Percentiles rank a stretch among this genome's conserved stretches.
Evolutionary conservation across 495 filamentous ascomycete species (phyloP).

Genomic region (Neurospora intermedia): DNA sequence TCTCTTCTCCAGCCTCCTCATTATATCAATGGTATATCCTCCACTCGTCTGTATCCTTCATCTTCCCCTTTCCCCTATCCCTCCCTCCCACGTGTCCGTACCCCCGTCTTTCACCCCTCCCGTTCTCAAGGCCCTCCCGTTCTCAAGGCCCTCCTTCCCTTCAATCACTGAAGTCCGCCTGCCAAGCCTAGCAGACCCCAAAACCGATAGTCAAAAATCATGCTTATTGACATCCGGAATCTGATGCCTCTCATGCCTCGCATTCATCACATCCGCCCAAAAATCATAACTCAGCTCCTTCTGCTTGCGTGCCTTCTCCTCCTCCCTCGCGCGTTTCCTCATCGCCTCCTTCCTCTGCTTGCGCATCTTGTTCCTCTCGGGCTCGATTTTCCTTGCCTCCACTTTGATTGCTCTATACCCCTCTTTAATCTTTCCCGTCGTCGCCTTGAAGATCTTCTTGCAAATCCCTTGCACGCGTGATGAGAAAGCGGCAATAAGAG

Average conservation of each 20-base stretch:
- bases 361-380: slow-evolving; percentile 16
- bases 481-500: slow-evolving; percentile 33
- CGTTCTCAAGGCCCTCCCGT: background rate
- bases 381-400: slow-evolving; percentile 16
- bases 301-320: slow-evolving; percentile 4
- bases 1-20: background rate
- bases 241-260: slow-evolving; percentile 22
- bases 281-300: slow-evolving; percentile 34
- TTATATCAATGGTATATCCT: background rate
- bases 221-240: slow-evolving; percentile 34
- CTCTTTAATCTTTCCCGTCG: slow-evolving; percentile 10
- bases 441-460: slow-evolving; percentile 19
- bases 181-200: no score
- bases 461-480: slow-evolving; percentile 23
- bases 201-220: background rate
- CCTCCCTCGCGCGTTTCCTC: slow-evolving; percentile 14
- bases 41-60: background rate
- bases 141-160: background rate
- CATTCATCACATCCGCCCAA: slow-evolving; percentile 30
- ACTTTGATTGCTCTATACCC: slow-evolving; percentile 6
- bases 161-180: background rate
- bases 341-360: slow-evolving; percentile 15
- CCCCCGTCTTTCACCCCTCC: background rate
- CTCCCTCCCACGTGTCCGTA: background rate
- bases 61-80: background rate